A percentile compares a stretch with the other conserved stretches of the same genome.
Conservation (phyloP, 73 alveolate genomes). For the Paramecium caudatum region DNA sequence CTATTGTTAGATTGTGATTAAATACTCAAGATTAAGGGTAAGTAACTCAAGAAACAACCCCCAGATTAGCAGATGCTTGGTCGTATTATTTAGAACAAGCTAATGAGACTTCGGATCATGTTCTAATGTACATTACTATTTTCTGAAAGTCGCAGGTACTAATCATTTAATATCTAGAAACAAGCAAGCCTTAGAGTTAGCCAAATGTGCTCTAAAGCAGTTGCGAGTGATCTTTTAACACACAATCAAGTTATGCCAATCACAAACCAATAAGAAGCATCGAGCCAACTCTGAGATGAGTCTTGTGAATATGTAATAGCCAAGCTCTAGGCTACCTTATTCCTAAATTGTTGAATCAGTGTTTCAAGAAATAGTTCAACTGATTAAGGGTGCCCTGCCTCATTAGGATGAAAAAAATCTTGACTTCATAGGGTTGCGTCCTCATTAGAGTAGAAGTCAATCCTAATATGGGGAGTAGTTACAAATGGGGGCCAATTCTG, state of each 20-base stretch:
- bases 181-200: constrained; percentile 51
- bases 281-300: constrained; percentile 65
- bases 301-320: not conserved
- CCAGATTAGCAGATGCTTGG: not conserved
- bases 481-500: too few relatives aligned
- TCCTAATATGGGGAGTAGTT: constrained; percentile 25
- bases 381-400: constrained; percentile 43
- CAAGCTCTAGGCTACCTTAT: not conserved
- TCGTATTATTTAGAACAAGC: constrained; percentile 27
- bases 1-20: constrained; percentile 48
- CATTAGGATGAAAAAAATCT: not conserved
- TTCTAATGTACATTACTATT: constrained; percentile 62
- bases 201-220: constrained; percentile 38
- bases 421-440: not conserved
- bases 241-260: constrained; percentile 49
- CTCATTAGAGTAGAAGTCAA: constrained; percentile 18
- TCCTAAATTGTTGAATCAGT: constrained; percentile 45
- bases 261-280: constrained; percentile 18
- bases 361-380: not conserved
- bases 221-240: not conserved
- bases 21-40: constrained; percentile 55
- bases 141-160: constrained; percentile 59
- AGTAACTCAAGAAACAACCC: constrained; percentile 40
- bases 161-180: not conserved
- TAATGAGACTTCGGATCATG: constrained; percentile 52